phyloP scores from a whole-genome alignment of 2,329 filamentous ascomycete species.

The Fusarium sp. region DNA sequence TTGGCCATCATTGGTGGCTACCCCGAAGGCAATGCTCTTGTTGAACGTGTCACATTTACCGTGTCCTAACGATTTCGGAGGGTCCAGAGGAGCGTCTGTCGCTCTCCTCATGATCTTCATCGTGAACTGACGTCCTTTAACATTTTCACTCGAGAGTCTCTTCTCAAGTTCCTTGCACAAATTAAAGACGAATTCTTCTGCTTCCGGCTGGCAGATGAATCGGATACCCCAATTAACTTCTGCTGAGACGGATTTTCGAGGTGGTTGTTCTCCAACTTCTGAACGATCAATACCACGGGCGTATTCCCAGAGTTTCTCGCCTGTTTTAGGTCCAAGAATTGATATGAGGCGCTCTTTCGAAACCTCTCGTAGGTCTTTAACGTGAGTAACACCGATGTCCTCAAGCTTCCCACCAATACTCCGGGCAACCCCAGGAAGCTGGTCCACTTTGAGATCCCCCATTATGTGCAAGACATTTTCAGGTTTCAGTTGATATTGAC shows the following conservation, averaged over 20 bases:
- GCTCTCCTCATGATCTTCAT: slow-evolving; percentile 95
- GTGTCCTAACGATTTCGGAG: slow-evolving; percentile 91
- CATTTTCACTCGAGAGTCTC: slow-evolving; percentile 80
- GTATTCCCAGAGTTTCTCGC: slow-evolving; percentile 90
- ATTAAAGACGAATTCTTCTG: slow-evolving; percentile 88
- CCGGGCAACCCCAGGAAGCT: slow-evolving; percentile 90
- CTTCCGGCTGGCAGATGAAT: slow-evolving; percentile 90
- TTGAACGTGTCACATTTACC: slow-evolving; percentile 95
- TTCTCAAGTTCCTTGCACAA: slow-evolving; percentile 86
- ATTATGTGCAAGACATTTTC: slow-evolving; percentile 81
- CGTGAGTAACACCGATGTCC: slow-evolving; percentile 81
- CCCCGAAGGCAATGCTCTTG: slow-evolving; percentile 83
- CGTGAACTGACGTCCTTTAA: slow-evolving; percentile 87
- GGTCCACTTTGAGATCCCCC: slow-evolving; percentile 77
- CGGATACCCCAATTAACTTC: slow-evolving; percentile 99
- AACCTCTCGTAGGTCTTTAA: slow-evolving; percentile 81
- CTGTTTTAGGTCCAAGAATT: slow-evolving; percentile 87
- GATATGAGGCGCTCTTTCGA: slow-evolving; percentile 79
- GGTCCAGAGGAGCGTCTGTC: slow-evolving; percentile 86
- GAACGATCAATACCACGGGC: slow-evolving; percentile 84
- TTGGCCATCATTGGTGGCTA: slow-evolving; percentile 80
- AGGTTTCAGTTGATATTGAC: slow-evolving; percentile 87
- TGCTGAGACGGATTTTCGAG: slow-evolving; percentile 93
- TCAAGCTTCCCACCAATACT: slow-evolving; percentile 89
- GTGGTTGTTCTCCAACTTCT: slow-evolving; percentile 84